Evolutionary conservation across 129 eudicot genomes (phyloP), one percentile per base, ranked within the genome.

Genomic region (Chrysanthemum seticuspe): DNA sequence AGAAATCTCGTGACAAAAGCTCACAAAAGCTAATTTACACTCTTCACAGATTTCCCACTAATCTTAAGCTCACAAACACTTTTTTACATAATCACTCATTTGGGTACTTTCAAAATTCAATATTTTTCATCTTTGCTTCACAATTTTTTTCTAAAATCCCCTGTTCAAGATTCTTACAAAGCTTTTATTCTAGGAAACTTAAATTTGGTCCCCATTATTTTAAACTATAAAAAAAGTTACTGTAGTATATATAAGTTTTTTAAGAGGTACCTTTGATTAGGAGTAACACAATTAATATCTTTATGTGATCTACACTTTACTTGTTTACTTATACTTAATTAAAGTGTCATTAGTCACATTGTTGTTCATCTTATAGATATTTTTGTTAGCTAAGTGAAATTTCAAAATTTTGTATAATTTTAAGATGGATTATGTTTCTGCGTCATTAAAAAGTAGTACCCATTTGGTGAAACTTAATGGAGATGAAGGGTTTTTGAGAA

Each of bases 271-370:
- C 84, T 79, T 81, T 67, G 76, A 63, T 63, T 76, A 63, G 54
- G 79, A 79, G 66, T 53, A 49, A 75, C 78, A 62, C 25, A 40
- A 40, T 73, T 34, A 65, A 56, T 76, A 14, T 57, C 81, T 85
- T 81, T 84, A 66, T 81, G 91, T 92, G 81, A 82, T 87, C 83
- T 92, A 75, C 76, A 89, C 98, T 92, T 87, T 85, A 89, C 96
- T 89, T 91, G 13, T 45, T 71, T 51, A 13, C 56, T 74, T 49
- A 68, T 51, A 13, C 56, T 74, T 49, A 73, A 18, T 81, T 72
- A 70, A 68, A 67, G 72, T 56, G 70, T 53, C 76, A 74, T 59
- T 58, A 19, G 27, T 63, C 77, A 31, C 47, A 7, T 40, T 40
- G 47, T 62, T 70, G 51, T 67, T 83, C 67, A 47, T 63, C 47